Evolutionary conservation across 2,329 filamentous ascomycete genomes (phyloP), one percentile per base, ranked within the genome.

Genomic region (Fusarium virguliforme): DNA sequence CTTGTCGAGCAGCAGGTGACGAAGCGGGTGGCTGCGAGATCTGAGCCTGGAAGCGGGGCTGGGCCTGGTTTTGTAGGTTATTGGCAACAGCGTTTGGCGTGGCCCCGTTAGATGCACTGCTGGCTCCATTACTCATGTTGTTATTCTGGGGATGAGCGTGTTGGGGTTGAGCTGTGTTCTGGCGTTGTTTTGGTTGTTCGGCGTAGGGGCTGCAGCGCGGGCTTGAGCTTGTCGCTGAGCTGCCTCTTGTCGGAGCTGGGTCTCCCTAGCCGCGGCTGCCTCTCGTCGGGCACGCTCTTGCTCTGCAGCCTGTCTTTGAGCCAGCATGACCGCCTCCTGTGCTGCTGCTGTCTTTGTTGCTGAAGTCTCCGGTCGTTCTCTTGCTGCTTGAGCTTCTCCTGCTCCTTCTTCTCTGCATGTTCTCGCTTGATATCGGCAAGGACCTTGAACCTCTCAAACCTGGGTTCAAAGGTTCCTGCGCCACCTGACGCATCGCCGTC

Each of bases 381-480:
- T 18, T 86, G 85, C 64, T 91, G 88, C 71, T 90, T 88, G 60
- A 89, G 84, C 80, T 94, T 94, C 75, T 96, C 93, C 64, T 91
- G 89, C 66, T 92, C 91, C 71, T 90, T 91, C 77, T 90, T 92
- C 78, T 97, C 93, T 28, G 91, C 90, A 66, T 94, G 91, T 46
- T 93, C 89, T 61, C 89, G 85, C 77, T 91, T 93, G 74, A 98
- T 97, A 64, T 93, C 92, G 64, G 94, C 94, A 46, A 99, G 89
- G 1, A 94, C 90, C 83, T 98, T 98, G 81, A 98, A 98, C 38
- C 93, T 90, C 74, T 96, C 94, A 78, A 98, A 98, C 30, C 92
- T 89, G 37, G 92, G 91, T 78, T 97, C 94, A 75, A 97, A 97
- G 4, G 91, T 87, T n/a, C 90, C 87, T 6, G 88, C 87, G 22